phyloP scores from a whole-genome alignment of 2,329 filamentous ascomycete genomes.

The Parafenestella ontariensis region DNA sequence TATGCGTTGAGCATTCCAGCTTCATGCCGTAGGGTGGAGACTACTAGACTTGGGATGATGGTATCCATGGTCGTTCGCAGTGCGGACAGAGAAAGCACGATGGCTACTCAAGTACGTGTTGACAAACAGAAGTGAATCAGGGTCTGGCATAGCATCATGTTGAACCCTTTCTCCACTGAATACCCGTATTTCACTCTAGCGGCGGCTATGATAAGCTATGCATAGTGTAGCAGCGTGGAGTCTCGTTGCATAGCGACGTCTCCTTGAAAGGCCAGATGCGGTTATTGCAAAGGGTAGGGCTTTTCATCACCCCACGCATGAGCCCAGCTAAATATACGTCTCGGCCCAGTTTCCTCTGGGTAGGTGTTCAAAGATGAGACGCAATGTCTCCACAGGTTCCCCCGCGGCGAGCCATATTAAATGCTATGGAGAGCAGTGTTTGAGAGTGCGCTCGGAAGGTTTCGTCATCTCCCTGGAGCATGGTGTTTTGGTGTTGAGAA shows the following conservation, averaged over 20 bases:
- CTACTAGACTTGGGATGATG: not conserved
- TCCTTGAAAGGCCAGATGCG: no score
- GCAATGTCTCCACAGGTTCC: constrained; percentile 20
- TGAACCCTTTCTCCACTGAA: constrained; percentile 15
- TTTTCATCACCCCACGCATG: no score
- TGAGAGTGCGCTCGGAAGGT: constrained; percentile 7
- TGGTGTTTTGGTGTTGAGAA: constrained; percentile 34
- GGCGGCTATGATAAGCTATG: constrained; percentile 3
- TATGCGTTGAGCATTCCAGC: not conserved
- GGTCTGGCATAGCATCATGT: not conserved
- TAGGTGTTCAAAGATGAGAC: no score
- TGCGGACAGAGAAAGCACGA: not conserved
- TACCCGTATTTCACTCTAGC: constrained; percentile 4
- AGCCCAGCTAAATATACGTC: not conserved
- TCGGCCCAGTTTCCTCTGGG: no score
- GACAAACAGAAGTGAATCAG: not conserved
- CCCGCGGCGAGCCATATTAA: constrained; percentile 8
- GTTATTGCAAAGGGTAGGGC: no score
- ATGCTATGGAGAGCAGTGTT: constrained; percentile 22
- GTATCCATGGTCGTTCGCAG: not conserved
- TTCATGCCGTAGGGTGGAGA: not conserved
- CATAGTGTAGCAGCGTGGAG: not conserved
- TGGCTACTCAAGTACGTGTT: not conserved
- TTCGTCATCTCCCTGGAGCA: constrained; percentile 20
- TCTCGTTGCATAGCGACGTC: no score